phyloP scores from a whole-genome alignment of 106 monocot genomes.

The Dendrobium officinale region DNA sequence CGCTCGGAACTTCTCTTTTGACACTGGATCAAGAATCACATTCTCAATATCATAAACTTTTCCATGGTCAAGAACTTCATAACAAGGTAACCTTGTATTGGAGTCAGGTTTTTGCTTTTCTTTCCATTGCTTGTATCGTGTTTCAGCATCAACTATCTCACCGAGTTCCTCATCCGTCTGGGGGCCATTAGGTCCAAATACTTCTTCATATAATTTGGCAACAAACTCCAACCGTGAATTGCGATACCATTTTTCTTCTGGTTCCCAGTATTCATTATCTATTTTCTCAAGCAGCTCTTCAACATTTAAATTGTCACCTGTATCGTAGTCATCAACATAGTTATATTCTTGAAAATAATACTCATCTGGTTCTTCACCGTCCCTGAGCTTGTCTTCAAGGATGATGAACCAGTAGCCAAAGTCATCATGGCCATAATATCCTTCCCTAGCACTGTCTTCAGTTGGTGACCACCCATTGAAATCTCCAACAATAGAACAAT shows the following conservation, averaged over 20 bases:
- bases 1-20: slow-evolving; percentile 58
- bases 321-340: slow-evolving; percentile 89
- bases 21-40: slow-evolving; percentile 62
- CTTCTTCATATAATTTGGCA: slow-evolving; percentile 80
- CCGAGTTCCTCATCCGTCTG: slow-evolving; percentile 87
- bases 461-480: slow-evolving; percentile 93
- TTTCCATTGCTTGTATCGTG: slow-evolving; percentile 71
- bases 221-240: slow-evolving; percentile 69
- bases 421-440: slow-evolving; percentile 94
- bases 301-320: slow-evolving; percentile 67
- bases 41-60: slow-evolving; percentile 56
- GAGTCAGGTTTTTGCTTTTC: slow-evolving; percentile 43
- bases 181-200: slow-evolving; percentile 96
- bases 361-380: slow-evolving; percentile 76
- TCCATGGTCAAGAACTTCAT: slow-evolving; percentile 82
- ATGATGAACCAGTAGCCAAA: slow-evolving; percentile 98
- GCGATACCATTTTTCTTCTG: slow-evolving; percentile 50
- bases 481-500: slow-evolving; percentile 82
- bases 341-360: slow-evolving; percentile 96
- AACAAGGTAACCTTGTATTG: slow-evolving; percentile 26
- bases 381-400: slow-evolving; percentile 84
- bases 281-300: slow-evolving; percentile 67
- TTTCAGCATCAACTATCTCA: slow-evolving; percentile 83
- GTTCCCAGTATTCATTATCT: slow-evolving; percentile 93
- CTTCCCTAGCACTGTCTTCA: slow-evolving; percentile 87